Evolutionary conservation across 2,329 filamentous ascomycete species (phyloP).

Genomic region (Macroventuria anomochaeta): DNA sequence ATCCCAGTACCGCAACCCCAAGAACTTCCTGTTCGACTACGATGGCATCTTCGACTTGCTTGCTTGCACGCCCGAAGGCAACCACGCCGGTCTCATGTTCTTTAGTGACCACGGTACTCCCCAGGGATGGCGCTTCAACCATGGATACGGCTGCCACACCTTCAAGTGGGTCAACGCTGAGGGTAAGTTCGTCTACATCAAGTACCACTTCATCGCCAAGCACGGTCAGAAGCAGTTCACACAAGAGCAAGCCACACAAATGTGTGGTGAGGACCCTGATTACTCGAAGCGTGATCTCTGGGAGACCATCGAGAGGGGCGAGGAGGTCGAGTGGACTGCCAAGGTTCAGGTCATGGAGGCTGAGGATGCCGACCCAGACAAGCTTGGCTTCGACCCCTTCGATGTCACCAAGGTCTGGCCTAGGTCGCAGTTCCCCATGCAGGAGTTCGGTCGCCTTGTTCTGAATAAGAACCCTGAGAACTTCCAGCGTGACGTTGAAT

Average conservation of each 20-base stretch:
- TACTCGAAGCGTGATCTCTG: slow-evolving; percentile 58
- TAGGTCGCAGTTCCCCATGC: slow-evolving; percentile 56
- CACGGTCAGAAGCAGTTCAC: slow-evolving; percentile 58
- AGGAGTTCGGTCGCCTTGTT: slow-evolving; percentile 58
- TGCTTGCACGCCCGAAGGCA: slow-evolving; percentile 56
- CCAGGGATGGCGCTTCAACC: slow-evolving; percentile 52
- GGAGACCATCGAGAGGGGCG: slow-evolving; percentile 53
- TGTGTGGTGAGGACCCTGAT: slow-evolving; percentile 59
- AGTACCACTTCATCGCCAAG: slow-evolving; percentile 58
- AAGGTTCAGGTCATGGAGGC: slow-evolving; percentile 56
- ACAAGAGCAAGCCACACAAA: slow-evolving; percentile 52
- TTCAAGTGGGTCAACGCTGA: slow-evolving; percentile 58
- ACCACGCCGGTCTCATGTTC: slow-evolving; percentile 59
- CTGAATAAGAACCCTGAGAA: slow-evolving; percentile 63
- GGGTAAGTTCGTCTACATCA: slow-evolving; percentile 60
- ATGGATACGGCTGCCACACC: slow-evolving; percentile 56
- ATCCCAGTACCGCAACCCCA: slow-evolving; percentile 55
- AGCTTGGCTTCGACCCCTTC: slow-evolving; percentile 61
- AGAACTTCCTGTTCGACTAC: slow-evolving; percentile 58
- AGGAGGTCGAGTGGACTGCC: slow-evolving; percentile 54
- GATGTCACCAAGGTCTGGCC: slow-evolving; percentile 64
- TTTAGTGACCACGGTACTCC: slow-evolving; percentile 60
- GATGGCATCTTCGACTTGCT: slow-evolving; percentile 58
- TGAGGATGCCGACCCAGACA: slow-evolving; percentile 55
- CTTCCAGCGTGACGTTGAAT: slow-evolving; percentile 54